Percentiles rank a stretch among this genome's conserved stretches.
These are phyloP conservation scores for Sclerotinia borealis DNA, from an alignment of 2,329 filamentous ascomycete genomes.

Conservation along the genomic window DNA sequence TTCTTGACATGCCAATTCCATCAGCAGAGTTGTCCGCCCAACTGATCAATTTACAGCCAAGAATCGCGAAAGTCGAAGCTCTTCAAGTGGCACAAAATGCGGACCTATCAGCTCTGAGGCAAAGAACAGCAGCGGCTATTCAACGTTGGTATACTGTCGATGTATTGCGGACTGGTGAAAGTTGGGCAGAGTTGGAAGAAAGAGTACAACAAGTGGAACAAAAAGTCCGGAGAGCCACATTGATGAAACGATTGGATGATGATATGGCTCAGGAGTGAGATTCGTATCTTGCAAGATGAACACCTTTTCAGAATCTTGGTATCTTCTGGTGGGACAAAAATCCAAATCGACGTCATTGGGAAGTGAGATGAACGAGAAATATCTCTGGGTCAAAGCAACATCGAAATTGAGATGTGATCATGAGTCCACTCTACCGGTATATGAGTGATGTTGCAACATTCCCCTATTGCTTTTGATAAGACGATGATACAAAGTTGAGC, in stretches of 20 bases:
- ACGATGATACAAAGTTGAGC: background rate
- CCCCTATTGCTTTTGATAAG: background rate
- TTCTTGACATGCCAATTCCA: constrained; percentile 31
- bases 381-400: background rate
- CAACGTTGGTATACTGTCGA: constrained; percentile 31
- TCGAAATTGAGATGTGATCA: background rate
- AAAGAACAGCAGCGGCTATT: constrained; percentile 28
- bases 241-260: constrained; percentile 22
- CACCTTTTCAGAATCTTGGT: background rate
- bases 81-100: constrained; percentile 29
- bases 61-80: constrained; percentile 29
- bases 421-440: background rate
- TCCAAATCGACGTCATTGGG: background rate
- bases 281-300: constrained; percentile 20
- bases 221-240: constrained; percentile 21
- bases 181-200: constrained; percentile 31
- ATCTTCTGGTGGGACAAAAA: background rate
- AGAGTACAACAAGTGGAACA: constrained; percentile 29
- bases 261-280: constrained; percentile 17
- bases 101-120: constrained; percentile 28
- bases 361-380: background rate
- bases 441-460: background rate
- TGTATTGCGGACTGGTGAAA: constrained; percentile 29
- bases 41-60: constrained; percentile 31
- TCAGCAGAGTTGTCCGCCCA: constrained; percentile 28